These are phyloP conservation scores for Diospyros kaki DNA, from an alignment of 148 eudicot species.

Conservation along the genomic window DNA sequence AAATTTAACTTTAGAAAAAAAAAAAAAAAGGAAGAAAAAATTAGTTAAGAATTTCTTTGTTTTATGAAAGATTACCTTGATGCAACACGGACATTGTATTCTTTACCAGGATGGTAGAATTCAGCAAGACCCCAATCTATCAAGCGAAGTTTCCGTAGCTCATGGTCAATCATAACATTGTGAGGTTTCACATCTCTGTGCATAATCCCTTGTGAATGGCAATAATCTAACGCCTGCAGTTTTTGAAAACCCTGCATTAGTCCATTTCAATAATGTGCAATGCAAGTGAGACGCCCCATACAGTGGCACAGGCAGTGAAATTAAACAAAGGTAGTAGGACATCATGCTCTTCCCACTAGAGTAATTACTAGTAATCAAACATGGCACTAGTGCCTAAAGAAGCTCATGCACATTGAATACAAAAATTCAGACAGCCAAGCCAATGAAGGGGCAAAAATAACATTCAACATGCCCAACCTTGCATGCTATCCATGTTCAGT, in stretches of 20 bases:
- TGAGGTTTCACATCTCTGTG: slow-evolving; percentile 46
- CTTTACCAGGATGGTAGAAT: slow-evolving; percentile 39
- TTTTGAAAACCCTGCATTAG: background rate
- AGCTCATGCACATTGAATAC: no score
- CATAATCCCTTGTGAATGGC: slow-evolving; percentile 46
- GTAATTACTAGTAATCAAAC: no score
- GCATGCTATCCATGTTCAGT: no score
- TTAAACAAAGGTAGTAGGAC: no score
- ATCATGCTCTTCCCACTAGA: no score
- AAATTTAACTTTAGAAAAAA: background rate
- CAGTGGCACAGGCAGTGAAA: no score
- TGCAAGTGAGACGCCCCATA: background rate
- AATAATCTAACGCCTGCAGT: slow-evolving; percentile 37
- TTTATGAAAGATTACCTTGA: slow-evolving; percentile 20
- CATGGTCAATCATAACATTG: slow-evolving; percentile 47
- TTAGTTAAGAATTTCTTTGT: background rate
- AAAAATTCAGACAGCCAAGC: no score
- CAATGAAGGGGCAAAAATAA: no score
- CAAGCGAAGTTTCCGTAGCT: slow-evolving; percentile 35
- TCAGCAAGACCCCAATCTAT: slow-evolving; percentile 47
- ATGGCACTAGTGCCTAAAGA: no score
- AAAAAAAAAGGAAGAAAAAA: background rate
- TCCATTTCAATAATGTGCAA: background rate
- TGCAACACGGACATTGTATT: slow-evolving; percentile 43
- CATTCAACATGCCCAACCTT: no score